phyloP scores from a whole-genome alignment of 1,284 basidiomycete species.

The Puccinia triticina region DNA sequence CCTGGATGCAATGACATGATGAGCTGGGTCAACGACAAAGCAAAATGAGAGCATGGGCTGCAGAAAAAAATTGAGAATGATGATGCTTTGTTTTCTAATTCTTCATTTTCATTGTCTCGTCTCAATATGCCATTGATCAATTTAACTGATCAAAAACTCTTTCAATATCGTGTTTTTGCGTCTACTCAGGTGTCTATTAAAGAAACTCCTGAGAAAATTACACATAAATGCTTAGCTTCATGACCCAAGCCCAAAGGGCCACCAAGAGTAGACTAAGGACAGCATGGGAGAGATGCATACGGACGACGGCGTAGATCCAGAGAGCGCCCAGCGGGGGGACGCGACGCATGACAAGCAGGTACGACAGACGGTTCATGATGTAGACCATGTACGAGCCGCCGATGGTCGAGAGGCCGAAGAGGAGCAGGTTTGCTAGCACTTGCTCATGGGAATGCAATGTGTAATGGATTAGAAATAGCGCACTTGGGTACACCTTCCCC shows the following conservation, averaged over 20 bases:
- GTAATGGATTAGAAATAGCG: slow-evolving; percentile 52
- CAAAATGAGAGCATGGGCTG: no score
- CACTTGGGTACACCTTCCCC: slow-evolving; percentile 34
- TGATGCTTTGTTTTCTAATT: no score
- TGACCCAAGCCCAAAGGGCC: slow-evolving; percentile 53
- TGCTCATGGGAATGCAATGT: slow-evolving; percentile 51
- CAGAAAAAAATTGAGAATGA: no score
- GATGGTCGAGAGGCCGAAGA: slow-evolving; percentile 52
- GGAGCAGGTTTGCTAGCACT: slow-evolving; percentile 45
- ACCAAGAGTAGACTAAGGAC: slow-evolving; percentile 57
- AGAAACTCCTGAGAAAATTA: no score
- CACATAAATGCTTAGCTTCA: slow-evolving; percentile 54
- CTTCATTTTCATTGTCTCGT: no score
- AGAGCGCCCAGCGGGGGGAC: slow-evolving; percentile 60
- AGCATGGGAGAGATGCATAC: slow-evolving; percentile 58
- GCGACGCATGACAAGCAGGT: slow-evolving; percentile 57
- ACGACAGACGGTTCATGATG: slow-evolving; percentile 55
- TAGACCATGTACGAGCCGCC: slow-evolving; percentile 53
- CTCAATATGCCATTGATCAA: no score
- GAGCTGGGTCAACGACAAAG: no score
- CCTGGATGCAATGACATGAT: no score
- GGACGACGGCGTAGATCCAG: slow-evolving; percentile 60
- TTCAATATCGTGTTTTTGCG: no score
- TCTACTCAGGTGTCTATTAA: no score
- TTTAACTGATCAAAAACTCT: no score